Evolutionary conservation across 31 red algal species (phyloP), one percentile per base, ranked within the genome.

Genomic region (Endocladia muricata): DNA sequence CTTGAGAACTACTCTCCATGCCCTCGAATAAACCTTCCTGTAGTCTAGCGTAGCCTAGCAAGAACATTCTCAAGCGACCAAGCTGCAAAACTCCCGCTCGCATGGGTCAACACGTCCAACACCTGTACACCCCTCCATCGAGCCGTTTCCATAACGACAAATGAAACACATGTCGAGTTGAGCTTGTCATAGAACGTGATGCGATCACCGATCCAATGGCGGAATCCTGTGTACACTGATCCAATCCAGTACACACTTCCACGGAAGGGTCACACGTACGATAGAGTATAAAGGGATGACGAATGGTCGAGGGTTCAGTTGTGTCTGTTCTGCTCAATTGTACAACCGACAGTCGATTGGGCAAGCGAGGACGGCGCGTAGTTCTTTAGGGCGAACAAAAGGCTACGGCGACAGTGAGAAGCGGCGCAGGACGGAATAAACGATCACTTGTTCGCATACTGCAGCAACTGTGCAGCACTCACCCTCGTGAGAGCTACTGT

Each of bases 201-300:
- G 44, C 44, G 44, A 49, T 49, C 44, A 49, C 44, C 44, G 44
- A 49, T 49, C 44, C 44, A 49, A 49, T 49, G 44, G 44, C 44
- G 44, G 44, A 19, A 49, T 49, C 44, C 19, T 49, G 44, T 49
- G 19, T 49, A 49, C 44, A 49, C 44, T 49, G 44, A 49, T 49
- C 44, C 19, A 49, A 49, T 49, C 44, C 44, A 49, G 44, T 13
- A 19, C 19, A 49, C 44, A 49, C 44, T 49, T 49, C 11, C 44
- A 19, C 44, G 44, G 44, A 49, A 49, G 44, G 44, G 44, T 49
- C 44, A 49, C 11, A 49, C 19, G 44, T 8, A 49, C 11, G 44
- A 49, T 49, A 49, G 44, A 49, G 44, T 13, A 49, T 49, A 49
- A 49, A 49, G 44, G 44, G 44, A 49, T 49, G 44, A 49, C 44